Evolutionary conservation across 176 grass and related monocot species (phyloP), one percentile per base, ranked within the genome.

Genomic region (Urochloa ruziziensis): DNA sequence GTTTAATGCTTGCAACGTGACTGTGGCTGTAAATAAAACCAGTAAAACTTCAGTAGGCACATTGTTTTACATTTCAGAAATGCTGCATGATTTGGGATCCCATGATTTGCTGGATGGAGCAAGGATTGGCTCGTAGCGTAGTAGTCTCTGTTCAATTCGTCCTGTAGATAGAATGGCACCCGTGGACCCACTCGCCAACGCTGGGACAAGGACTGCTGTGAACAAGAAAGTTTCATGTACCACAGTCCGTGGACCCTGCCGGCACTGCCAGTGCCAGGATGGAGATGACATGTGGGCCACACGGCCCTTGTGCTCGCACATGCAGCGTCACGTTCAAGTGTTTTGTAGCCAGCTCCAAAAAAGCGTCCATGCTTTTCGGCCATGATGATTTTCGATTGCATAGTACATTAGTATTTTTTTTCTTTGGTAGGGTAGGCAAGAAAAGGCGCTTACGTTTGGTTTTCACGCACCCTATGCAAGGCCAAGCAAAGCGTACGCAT

Each of bases 181-280:
- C 1, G 1, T 58, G 88, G 88, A 6, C 73, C 83, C 83, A 67
- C 39, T 52, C 63, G 73, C 79, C 83, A 90, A 73, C 88, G 39
- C 57, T 30, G 66, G 25, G 83, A 79, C 30, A 82, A 33, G 46
- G 73, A 79, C 65, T 16, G 1, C 64, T 47, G 16, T 4, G 29
- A 54, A 8, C 7, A 3, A 42, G 54, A 74, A 74, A 27, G 12
- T 25, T 23, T 62, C 15, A 37, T 32, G 65, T 21, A 18, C 42
- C 79, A 81, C 53, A 25, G 83, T 42, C 37, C 51, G 57, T 42
- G 57, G 37, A 62, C 44, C 39, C 62, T 85, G 69, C 60, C 82
- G 70, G 70, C 69, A 33, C 19, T 39, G 75, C 59, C 87, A 84
- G 39, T n/a, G 39, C 6, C 4, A 9, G 48, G 36, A n/a, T 28